Evolutionary conservation across 495 filamentous ascomycete genomes (phyloP), one percentile per base, ranked within the genome.

Genomic region (Friedmanniomyces endolithicus): DNA sequence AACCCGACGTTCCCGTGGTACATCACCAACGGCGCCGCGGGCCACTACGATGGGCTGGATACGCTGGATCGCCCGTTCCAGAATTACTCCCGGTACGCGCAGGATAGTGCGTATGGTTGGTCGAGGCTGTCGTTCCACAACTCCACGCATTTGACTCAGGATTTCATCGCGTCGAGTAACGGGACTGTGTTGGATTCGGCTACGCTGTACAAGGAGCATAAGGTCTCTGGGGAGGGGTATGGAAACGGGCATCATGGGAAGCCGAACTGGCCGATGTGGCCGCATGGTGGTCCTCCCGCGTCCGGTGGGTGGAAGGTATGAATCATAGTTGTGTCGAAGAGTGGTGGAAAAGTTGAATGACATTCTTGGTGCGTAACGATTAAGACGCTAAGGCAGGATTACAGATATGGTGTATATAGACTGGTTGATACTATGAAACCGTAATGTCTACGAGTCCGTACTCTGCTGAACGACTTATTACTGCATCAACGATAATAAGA

Each of bases 1-100:
- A 62, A 62, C 41, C 59, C 59, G 19, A 29, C 6, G 2, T 50
- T 17, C 34, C 59, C 59, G 14, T 58, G 56, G 56, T 62, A 62
- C 27, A 62, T 62, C 29, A 55, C 48, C 34, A 59, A 58, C 35
- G 59, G 59, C 45, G 56, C 50, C 11, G 59, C 55, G 11, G 59
- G 59, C 1, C 55, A 62, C 29, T 59, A 59, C 29, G 56, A 62
- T 29, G 59, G 59, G 40, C 50, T 58, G 17, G 49, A 58, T 25
- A 43, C 54, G 3, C 37, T 56, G 14, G 27, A 6, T 19, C 1
- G 22, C 1, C 54, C 54, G 9, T 50, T 40, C 34, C 12, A 29
- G 35, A 52, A 45, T 25, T 58, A 58, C 41, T 34, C 40, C 1
- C 48, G 39, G 8, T 58, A 37, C 22, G 48, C 48, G 14, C 23